phyloP scores from a whole-genome alignment of 139 green algal genomes.

The Tetraselmis striata region DNA sequence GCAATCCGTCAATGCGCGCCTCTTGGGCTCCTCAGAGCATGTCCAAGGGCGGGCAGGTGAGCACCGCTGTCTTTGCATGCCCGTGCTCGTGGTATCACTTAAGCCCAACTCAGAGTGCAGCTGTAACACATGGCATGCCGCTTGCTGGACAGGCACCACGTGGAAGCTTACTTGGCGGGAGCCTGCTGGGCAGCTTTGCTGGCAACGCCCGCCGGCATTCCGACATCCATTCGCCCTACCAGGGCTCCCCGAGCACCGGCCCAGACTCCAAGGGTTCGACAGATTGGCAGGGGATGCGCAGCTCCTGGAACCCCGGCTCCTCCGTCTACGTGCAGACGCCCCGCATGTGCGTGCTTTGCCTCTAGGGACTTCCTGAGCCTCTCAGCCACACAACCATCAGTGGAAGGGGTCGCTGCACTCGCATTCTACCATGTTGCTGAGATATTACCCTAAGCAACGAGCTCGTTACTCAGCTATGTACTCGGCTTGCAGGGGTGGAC shows the following conservation, averaged over 20 bases:
- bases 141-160: too few species aligned
- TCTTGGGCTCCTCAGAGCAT: background rate
- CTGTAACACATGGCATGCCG: too few species aligned
- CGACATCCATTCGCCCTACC: background rate
- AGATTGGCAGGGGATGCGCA: background rate
- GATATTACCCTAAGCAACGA: too few species aligned
- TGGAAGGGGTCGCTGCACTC: too few species aligned
- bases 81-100: too few species aligned
- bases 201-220: conserved; percentile 6
- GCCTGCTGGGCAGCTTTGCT: conserved; percentile 14
- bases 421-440: too few species aligned
- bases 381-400: too few species aligned
- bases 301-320: conserved; percentile 21
- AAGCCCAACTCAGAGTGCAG: too few species aligned
- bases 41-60: background rate
- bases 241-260: background rate
- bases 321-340: background rate
- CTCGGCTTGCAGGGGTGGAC: background rate
- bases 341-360: background rate
- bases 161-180: background rate
- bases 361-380: too few species aligned
- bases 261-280: too few species aligned
- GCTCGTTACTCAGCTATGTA: too few species aligned
- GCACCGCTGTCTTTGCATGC: too few species aligned
- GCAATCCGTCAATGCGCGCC: background rate